Conservation (phyloP, 1,284 basidiomycete genomes). For the Fomitiporia mediterranea region DNA sequence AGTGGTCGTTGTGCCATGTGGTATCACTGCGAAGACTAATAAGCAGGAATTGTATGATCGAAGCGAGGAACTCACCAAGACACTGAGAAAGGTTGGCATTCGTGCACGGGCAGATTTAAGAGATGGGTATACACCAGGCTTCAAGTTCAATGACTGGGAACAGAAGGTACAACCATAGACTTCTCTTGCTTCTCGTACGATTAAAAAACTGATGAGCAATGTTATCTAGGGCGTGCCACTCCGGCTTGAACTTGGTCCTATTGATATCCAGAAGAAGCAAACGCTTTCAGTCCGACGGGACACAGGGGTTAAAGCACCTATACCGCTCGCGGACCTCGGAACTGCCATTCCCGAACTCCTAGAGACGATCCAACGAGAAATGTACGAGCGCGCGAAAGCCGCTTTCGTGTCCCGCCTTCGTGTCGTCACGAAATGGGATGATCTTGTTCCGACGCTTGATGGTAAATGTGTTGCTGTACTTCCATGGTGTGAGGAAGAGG, state of each 20-base stretch:
- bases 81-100: slow-evolving; percentile 69
- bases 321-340: slow-evolving; percentile 63
- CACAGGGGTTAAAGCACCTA: slow-evolving; percentile 74
- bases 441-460: slow-evolving; percentile 89
- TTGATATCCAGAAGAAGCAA: slow-evolving; percentile 83
- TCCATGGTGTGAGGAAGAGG: slow-evolving; percentile 95
- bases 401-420: slow-evolving; percentile 74
- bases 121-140: slow-evolving; percentile 96
- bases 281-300: slow-evolving; percentile 88
- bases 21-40: slow-evolving; percentile 80
- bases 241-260: slow-evolving; percentile 94
- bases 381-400: slow-evolving; percentile 79
- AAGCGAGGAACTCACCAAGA: slow-evolving; percentile 71
- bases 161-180: slow-evolving; percentile 60
- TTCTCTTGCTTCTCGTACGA: slow-evolving; percentile 4
- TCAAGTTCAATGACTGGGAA: slow-evolving; percentile 99
- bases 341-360: slow-evolving; percentile 63
- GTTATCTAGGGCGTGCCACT: slow-evolving; percentile 82
- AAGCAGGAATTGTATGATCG: slow-evolving; percentile 61
- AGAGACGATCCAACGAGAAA: slow-evolving; percentile 84
- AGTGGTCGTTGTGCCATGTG: slow-evolving; percentile 90
- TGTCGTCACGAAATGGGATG: slow-evolving; percentile 82
- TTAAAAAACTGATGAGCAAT: too few species aligned
- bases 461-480: slow-evolving; percentile 85
- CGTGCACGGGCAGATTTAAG: slow-evolving; percentile 88